Evolutionary conservation across 2,329 filamentous ascomycete species (phyloP).

Genomic region (Ophiosphaerella narmari): DNA sequence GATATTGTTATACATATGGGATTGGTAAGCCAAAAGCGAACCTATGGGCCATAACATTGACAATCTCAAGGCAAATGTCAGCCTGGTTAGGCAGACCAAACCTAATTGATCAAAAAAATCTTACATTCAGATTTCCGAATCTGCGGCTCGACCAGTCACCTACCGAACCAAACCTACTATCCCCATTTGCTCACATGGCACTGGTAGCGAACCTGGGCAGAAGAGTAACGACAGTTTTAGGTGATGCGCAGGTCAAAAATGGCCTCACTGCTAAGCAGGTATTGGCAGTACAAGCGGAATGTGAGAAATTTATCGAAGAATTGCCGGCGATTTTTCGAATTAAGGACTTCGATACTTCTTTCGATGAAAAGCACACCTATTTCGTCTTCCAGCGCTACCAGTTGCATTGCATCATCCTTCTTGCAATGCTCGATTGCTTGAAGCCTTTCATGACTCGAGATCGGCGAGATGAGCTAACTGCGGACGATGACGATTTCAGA

Average conservation of each 20-base stretch:
- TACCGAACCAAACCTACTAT: slow-evolving; percentile 44
- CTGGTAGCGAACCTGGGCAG: slow-evolving; percentile 48
- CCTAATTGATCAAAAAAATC: slow-evolving; percentile 50
- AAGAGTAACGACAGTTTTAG: slow-evolving; percentile 31
- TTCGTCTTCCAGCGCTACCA: slow-evolving; percentile 54
- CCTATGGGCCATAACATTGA: neutral
- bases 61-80: slow-evolving; percentile 46
- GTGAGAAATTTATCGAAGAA: slow-evolving; percentile 51
- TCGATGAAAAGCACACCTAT: slow-evolving; percentile 51
- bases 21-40: slow-evolving; percentile 46
- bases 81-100: slow-evolving; percentile 51
- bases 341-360: slow-evolving; percentile 47
- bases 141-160: slow-evolving; percentile 45
- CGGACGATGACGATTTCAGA: slow-evolving; percentile 47
- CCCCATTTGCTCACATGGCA: slow-evolving; percentile 51
- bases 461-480: slow-evolving; percentile 28
- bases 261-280: slow-evolving; percentile 29
- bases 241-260: slow-evolving; percentile 18
- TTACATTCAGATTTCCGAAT: slow-evolving; percentile 48
- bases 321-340: slow-evolving; percentile 52
- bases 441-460: slow-evolving; percentile 53
- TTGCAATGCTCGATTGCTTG: slow-evolving; percentile 54
- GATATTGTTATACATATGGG: slow-evolving; percentile 55
- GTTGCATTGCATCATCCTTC: slow-evolving; percentile 52
- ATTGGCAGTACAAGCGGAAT: slow-evolving; percentile 35